These are phyloP conservation scores for Eucalyptus polyanthemos DNA, from an alignment of 345 rosid species.

Conservation along the genomic window DNA sequence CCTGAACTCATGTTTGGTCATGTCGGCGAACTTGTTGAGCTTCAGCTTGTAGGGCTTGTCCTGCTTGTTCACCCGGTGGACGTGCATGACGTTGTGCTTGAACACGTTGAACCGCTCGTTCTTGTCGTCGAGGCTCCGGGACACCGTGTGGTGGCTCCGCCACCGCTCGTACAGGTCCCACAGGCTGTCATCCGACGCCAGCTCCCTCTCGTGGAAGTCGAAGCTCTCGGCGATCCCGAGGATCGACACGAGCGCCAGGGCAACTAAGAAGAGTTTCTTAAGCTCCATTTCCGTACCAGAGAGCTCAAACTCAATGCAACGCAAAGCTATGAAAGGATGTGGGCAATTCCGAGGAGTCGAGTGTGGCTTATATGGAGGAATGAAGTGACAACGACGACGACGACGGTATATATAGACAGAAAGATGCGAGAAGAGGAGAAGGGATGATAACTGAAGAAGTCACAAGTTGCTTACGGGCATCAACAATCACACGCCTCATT, in stretches of 20 bases:
- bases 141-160: constrained; percentile 78
- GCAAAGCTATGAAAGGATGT: background rate
- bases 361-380: constrained; percentile 11
- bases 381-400: background rate
- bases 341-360: background rate
- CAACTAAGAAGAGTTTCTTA: constrained; percentile 14
- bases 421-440: background rate
- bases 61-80: constrained; percentile 56
- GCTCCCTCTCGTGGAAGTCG: constrained; percentile 56
- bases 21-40: constrained; percentile 79
- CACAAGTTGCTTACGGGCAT: constrained; percentile 35
- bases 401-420: background rate
- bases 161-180: constrained; percentile 80
- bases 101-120: constrained; percentile 64
- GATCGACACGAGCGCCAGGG: constrained; percentile 25
- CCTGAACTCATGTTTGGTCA: constrained; percentile 72
- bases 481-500: background rate
- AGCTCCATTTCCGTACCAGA: background rate
- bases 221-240: constrained; percentile 31
- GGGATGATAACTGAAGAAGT: constrained; percentile 14
- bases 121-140: constrained; percentile 56
- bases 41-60: constrained; percentile 71
- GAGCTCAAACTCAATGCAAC: background rate
- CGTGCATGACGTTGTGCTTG: constrained; percentile 57
- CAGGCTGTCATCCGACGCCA: constrained; percentile 50